Conservation (phyloP, 495 filamentous ascomycete species). For the Penicillium coprophilum region DNA sequence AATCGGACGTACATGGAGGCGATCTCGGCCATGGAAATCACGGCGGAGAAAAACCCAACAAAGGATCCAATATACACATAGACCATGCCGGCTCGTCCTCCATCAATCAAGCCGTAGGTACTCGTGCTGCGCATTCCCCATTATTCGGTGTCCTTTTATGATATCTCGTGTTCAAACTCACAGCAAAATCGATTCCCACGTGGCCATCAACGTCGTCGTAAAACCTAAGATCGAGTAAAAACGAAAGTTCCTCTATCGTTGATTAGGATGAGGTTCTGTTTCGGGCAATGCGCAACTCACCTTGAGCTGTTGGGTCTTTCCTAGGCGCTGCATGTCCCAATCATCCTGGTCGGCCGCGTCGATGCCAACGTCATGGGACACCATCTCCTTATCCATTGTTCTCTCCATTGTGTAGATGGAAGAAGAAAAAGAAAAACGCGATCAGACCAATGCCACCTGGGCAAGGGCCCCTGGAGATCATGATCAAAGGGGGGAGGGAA, state of each 20-base stretch:
- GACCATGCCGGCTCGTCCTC: constrained; percentile 48
- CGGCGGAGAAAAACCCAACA: constrained; percentile 42
- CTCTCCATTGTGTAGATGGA: not conserved
- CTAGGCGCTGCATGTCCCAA: constrained; percentile 41
- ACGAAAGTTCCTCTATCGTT: constrained; percentile 42
- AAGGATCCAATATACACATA: constrained; percentile 48
- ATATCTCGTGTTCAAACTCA: constrained; percentile 17
- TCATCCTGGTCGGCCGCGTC: constrained; percentile 33
- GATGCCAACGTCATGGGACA: constrained; percentile 24
- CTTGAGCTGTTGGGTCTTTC: constrained; percentile 42
- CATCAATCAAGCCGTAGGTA: constrained; percentile 42
- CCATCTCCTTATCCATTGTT: constrained; percentile 19
- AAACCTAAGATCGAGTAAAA: constrained; percentile 50
- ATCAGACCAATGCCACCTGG: not conserved
- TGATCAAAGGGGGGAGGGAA: not conserved
- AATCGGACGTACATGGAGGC: constrained; percentile 39
- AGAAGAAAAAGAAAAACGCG: not conserved
- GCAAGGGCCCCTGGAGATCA: not conserved
- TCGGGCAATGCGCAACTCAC: constrained; percentile 18
- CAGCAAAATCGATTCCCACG: constrained; percentile 49
- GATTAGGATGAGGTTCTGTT: constrained; percentile 10
- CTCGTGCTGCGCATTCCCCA: constrained; percentile 25
- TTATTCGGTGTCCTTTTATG: not conserved
- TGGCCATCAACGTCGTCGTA: constrained; percentile 47
- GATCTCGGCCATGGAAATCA: constrained; percentile 49